These are phyloP conservation scores for Saccharomyces hybrid DNA, from an alignment of 1,139 yeast species.

Conservation along the genomic window DNA sequence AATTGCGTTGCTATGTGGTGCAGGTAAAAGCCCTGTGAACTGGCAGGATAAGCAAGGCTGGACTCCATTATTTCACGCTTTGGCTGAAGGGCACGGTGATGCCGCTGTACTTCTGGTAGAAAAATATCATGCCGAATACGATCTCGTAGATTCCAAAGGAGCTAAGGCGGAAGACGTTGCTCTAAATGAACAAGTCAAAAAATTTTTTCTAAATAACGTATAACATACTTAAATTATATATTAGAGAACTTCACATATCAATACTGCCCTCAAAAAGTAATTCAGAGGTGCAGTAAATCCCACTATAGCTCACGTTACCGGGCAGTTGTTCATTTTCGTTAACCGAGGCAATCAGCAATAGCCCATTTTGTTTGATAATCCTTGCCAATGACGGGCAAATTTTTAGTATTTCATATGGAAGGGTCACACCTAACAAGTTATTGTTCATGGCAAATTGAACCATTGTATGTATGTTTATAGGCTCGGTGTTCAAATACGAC, in stretches of 20 bases:
- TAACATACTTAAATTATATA: constrained; percentile 1
- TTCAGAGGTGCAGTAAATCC: constrained; percentile 58
- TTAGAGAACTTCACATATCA: constrained; percentile 40
- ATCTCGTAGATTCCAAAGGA: constrained; percentile 44
- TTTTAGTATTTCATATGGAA: constrained; percentile 61
- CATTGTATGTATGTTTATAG: constrained; percentile 54
- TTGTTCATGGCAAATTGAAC: constrained; percentile 70
- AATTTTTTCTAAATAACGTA: constrained; percentile 31
- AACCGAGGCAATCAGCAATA: constrained; percentile 57
- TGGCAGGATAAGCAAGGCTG: constrained; percentile 66
- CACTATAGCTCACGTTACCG: constrained; percentile 57
- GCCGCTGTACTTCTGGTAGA: constrained; percentile 52
- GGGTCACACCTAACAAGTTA: constrained; percentile 75
- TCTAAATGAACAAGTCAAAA: constrained; percentile 50
- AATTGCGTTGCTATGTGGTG: constrained; percentile 35
- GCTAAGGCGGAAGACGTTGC: constrained; percentile 54
- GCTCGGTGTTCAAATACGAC: constrained; percentile 36
- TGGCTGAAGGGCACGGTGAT: constrained; percentile 87
- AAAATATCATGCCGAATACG: constrained; percentile 59
- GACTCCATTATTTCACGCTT: constrained; percentile 85
- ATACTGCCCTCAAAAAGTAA: constrained; percentile 65
- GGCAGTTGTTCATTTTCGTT: constrained; percentile 19
- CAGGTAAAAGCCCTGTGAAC: constrained; percentile 56
- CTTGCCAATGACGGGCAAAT: constrained; percentile 73
- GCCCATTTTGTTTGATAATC: constrained; percentile 70